Evolutionary conservation across 164 flowering plant species (phyloP), one percentile per base, ranked within the genome.

Genomic region (Dillenia suffruticosa): DNA sequence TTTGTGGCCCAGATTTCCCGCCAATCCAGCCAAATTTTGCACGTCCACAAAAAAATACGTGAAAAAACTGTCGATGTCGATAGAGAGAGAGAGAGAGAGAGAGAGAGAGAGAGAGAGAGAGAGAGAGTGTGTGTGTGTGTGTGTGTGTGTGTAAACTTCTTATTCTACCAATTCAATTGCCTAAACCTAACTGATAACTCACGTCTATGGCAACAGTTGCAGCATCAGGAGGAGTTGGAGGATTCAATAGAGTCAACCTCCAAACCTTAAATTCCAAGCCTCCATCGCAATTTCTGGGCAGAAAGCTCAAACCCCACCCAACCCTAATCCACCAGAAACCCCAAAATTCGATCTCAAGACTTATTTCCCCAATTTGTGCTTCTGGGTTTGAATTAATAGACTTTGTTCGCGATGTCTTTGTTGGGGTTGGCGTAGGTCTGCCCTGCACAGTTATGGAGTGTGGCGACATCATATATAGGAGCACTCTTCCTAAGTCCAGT

Each of bases 371-470:
- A 9, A 70, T 73, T 47, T 62, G 63, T 7, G 76, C 76, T 4
- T 51, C 78, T 1, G 83, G 73, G 43, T 69, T 62, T 11, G 82
- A 71, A 32, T 1, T 80, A 46, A 51, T 74, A 10, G 81, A 81
- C 13, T 61, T 73, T 13, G 84, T 77, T 45, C 81, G 63, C 7
- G 69, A 82, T 57, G 72, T 94, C 9, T 88, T 94, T 58, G 62
- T 94, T 43, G 99, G 94, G 1, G 99, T 94, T n/a, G 99, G 99
- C 2, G 97, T 94, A 52, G 99, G 97, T 51, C 83, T 94, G 14
- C 99, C 97, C 0, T 94, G 99, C 63, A 94, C 97, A 3, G 99
- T 91, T 11, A 91, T 91, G 96, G 87, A 84, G 81, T 91, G 99
- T 68, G 97, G 97, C 2, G 99, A 91, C 65, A 79, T 91, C 17